phyloP scores from a whole-genome alignment of 306 rosid species.

The Vigna mungo region DNA sequence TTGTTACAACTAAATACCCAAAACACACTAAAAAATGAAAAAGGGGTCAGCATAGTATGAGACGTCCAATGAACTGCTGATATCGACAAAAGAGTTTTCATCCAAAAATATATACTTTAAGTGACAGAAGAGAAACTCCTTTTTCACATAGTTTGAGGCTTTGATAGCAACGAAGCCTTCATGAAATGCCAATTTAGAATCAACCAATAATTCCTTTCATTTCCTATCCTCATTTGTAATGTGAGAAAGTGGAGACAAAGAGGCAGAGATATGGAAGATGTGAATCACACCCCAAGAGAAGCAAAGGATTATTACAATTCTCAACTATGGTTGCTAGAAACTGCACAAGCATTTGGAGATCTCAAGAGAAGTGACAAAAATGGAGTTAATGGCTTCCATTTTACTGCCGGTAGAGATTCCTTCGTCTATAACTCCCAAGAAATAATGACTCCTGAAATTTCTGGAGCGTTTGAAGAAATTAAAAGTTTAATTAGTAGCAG shows the following conservation, averaged over 20 bases:
- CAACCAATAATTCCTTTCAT: slow-evolving; percentile 44
- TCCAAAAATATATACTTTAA: slow-evolving; percentile 2
- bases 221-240: slow-evolving; percentile 42
- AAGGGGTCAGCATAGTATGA: slow-evolving; percentile 42
- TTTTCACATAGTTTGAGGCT: slow-evolving; percentile 53
- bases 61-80: slow-evolving; percentile 51
- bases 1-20: slow-evolving; percentile 10
- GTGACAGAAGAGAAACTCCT: slow-evolving; percentile 61
- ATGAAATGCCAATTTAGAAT: slow-evolving; percentile 47
- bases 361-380: slow-evolving; percentile 39
- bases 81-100: slow-evolving; percentile 55
- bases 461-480: slow-evolving; percentile 50
- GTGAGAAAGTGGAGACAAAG: slow-evolving; percentile 39
- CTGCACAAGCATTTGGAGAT: slow-evolving; percentile 46
- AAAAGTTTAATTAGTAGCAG: neutral
- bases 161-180: slow-evolving; percentile 57
- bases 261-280: slow-evolving; percentile 56
- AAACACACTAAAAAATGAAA: neutral
- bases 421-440: slow-evolving; percentile 34
- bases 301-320: slow-evolving; percentile 51
- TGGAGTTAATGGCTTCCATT: slow-evolving; percentile 54
- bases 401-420: slow-evolving; percentile 58
- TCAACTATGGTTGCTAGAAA: slow-evolving; percentile 52
- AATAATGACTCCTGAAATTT: slow-evolving; percentile 63
- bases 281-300: slow-evolving; percentile 43